phyloP scores from a whole-genome alignment of 2,329 filamentous ascomycete species.

The Calonectria pseudoreteaudii region DNA sequence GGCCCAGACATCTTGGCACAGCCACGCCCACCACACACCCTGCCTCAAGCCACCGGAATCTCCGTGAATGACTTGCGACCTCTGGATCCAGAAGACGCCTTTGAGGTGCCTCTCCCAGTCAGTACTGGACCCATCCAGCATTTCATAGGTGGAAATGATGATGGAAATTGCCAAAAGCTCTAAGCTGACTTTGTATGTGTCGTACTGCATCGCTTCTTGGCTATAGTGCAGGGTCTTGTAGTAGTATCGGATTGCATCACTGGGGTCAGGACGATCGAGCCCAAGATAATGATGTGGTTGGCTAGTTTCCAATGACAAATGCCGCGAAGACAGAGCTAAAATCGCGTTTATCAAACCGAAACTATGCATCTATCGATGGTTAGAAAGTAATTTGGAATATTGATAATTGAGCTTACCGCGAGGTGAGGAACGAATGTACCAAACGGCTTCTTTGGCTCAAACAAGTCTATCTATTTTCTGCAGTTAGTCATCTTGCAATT shows the following conservation, averaged over 20 bases:
- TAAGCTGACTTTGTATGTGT: conserved; percentile 65
- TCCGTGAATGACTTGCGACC: conserved; percentile 70
- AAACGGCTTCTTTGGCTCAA: conserved; percentile 34
- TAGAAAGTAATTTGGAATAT: background rate
- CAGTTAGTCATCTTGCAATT: background rate
- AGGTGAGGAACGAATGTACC: conserved; percentile 31
- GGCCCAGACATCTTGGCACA: conserved; percentile 73
- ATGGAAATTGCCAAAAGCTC: conserved; percentile 70
- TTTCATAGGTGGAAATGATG: conserved; percentile 72
- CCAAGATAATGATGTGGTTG: background rate
- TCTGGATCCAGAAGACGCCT: conserved; percentile 75
- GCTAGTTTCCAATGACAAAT: background rate
- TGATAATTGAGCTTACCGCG: conserved; percentile 42
- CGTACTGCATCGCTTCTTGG: conserved; percentile 67
- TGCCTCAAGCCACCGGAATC: conserved; percentile 67
- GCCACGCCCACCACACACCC: conserved; percentile 74
- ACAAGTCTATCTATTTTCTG: conserved; percentile 32
- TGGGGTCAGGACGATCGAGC: conserved; percentile 1
- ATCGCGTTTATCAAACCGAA: conserved; percentile 67
- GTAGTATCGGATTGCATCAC: conserved; percentile 62
- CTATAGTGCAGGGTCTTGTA: conserved; percentile 72
- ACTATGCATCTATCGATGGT: conserved; percentile 49
- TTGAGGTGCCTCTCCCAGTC: conserved; percentile 71
- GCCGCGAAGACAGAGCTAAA: conserved; percentile 59
- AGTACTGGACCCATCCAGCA: conserved; percentile 66